These are phyloP conservation scores for Agaricus sinodeliciosus DNA, from an alignment of 768 basidiomycete species.

Conservation along the genomic window DNA sequence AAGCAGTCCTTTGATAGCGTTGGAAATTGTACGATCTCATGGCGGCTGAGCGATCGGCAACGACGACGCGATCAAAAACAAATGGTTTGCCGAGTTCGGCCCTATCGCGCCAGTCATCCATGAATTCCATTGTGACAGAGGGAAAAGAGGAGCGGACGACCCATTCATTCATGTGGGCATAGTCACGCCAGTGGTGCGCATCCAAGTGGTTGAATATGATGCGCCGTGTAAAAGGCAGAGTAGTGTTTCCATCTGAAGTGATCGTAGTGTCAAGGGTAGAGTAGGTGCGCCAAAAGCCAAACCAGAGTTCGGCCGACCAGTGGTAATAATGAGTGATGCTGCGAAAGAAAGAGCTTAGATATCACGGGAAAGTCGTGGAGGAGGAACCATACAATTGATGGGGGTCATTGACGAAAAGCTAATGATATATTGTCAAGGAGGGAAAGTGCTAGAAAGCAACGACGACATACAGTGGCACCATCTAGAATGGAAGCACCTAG, in stretches of 20 bases:
- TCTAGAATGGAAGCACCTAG: conserved; percentile 66
- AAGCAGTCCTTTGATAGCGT: conserved; percentile 70
- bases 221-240: conserved; percentile 67
- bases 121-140: conserved; percentile 71
- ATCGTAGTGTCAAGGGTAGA: conserved; percentile 73
- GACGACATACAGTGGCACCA: conserved; percentile 56
- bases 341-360: not conserved
- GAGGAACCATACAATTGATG: conserved; percentile 60
- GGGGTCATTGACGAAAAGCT: conserved; percentile 83
- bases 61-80: conserved; percentile 81
- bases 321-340: conserved; percentile 93
- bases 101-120: conserved; percentile 80
- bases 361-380: not conserved
- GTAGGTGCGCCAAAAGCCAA: conserved; percentile 90
- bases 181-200: conserved; percentile 83
- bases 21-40: conserved; percentile 64
- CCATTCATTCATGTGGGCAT: conserved; percentile 87
- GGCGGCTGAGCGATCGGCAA: conserved; percentile 82
- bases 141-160: conserved; percentile 78
- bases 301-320: conserved; percentile 87
- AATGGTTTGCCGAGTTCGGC: conserved; percentile 60
- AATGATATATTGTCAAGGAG: conserved; percentile 3
- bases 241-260: conserved; percentile 54
- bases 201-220: conserved; percentile 72
- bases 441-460: not conserved